Base-by-base conservation (phyloP, 805 yeast genomes). In the Candida ipomoeae region DNA sequence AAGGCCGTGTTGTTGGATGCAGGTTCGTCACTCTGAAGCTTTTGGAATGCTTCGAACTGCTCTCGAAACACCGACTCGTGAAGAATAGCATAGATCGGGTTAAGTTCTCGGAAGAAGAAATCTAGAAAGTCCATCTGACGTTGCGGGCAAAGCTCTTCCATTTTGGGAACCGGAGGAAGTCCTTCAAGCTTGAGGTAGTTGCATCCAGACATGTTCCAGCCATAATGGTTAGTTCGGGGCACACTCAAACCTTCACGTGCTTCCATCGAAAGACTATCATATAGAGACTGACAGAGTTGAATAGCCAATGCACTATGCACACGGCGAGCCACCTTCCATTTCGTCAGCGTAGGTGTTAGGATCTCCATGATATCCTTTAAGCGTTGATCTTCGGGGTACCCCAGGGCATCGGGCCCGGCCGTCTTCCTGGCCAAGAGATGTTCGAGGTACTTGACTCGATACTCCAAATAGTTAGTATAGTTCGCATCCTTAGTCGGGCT, bases 121-220 rank as follows among this genome's bases (percentile, higher is more conserved):
- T 70, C 63, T n/a, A 74, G 54, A 42, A 70, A 64, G 35, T 54
- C 37, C 17, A 55, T 48, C 13, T 52, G 46, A 7, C 43, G 29
- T 31, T 46, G 47, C 10, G 23, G 38, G 5, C 51, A 18, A 13
- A 52, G 21, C 3, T 15, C 48, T 14, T 21, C n/a, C 43, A 65
- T 51, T 2, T 61, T 64, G 6, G 77, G 73, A 11, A 61, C 48
- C 2, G 60, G 63, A 18, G 78, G 78, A 36, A 73, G 55, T 11
- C 50, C 54, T 29, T 69, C 71, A 3, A 65, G 59, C 26, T 52
- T 51, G 17, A 81, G 53, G 58, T 79, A 83, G 57, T 75, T 77
- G 29, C 73, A 73, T 1, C 87, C 87, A n/a, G 77, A 69, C 79
- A 82, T 67, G 60, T 83, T 83, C 86, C 87, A 83, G 14, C 85